Conservation (phyloP, 2,329 filamentous ascomycete species). For the Cladophialophora chaetospira region DNA sequence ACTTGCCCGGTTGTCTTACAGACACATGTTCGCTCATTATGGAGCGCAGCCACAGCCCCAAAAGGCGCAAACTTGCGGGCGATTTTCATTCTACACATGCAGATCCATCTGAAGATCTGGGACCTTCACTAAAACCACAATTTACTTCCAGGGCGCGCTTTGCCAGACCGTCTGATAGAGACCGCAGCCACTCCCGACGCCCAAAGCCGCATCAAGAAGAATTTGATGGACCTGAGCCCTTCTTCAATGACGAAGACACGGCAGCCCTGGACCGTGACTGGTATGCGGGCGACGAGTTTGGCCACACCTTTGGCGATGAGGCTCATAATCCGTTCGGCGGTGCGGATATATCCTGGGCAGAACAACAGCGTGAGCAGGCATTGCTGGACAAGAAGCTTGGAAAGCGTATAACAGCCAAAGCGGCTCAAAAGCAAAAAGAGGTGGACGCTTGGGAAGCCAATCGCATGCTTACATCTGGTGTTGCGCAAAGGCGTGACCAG, state of each 20-base stretch:
- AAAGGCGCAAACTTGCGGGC: slow-evolving; percentile 67
- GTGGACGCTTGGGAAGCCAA: slow-evolving; percentile 99
- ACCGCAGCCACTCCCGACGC: slow-evolving; percentile 30
- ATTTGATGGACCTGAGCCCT: slow-evolving; percentile 64
- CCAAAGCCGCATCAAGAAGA: slow-evolving; percentile 53
- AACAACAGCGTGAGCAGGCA: slow-evolving; percentile 72
- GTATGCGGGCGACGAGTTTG: slow-evolving; percentile 86
- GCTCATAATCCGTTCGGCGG: slow-evolving; percentile 88
- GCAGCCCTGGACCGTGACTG: slow-evolving; percentile 84
- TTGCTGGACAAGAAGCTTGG: slow-evolving; percentile 78
- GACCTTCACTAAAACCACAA: slow-evolving; percentile 46
- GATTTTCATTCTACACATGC: slow-evolving; percentile 61
- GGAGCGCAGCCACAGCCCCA: slow-evolving; percentile 56
- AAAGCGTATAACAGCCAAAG: slow-evolving; percentile 69
- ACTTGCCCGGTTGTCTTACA: background rate
- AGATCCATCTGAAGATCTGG: slow-evolving; percentile 28
- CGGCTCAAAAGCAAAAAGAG: slow-evolving; percentile 85
- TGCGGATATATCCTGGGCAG: slow-evolving; percentile 71
- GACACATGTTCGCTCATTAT: slow-evolving; percentile 33
- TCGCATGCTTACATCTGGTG: slow-evolving; percentile 93
- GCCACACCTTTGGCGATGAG: slow-evolving; percentile 85
- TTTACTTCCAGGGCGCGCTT: slow-evolving; percentile 43
- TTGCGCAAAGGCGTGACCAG: slow-evolving; percentile 84
- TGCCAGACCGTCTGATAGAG: slow-evolving; percentile 35
- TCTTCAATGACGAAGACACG: slow-evolving; percentile 67